These are phyloP conservation scores for Daldinia caldariorum DNA, from an alignment of 495 filamentous ascomycete genomes.

Conservation along the genomic window DNA sequence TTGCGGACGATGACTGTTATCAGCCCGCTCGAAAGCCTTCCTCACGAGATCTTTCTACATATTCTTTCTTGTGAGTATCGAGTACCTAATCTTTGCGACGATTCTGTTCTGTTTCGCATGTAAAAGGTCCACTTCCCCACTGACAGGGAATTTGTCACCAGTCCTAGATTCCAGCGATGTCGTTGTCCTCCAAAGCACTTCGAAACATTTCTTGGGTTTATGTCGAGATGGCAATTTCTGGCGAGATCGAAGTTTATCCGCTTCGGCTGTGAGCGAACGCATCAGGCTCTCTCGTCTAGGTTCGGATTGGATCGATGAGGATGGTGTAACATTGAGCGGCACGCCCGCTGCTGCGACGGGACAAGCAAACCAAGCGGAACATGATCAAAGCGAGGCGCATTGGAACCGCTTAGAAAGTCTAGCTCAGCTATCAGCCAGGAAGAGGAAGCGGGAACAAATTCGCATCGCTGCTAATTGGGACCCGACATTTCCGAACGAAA, in stretches of 20 bases:
- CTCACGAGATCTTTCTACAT: constrained; percentile 80
- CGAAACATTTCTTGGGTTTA: constrained; percentile 70
- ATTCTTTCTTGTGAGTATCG: constrained; percentile 73
- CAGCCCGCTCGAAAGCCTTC: constrained; percentile 62
- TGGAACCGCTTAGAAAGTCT: constrained; percentile 32
- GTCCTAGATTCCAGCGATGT: constrained; percentile 76
- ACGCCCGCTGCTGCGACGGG: constrained; percentile 53
- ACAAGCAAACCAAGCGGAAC: constrained; percentile 38
- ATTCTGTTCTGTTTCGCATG: constrained; percentile 3
- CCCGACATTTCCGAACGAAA: constrained; percentile 73
- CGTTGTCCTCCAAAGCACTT: constrained; percentile 75
- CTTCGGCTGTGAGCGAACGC: constrained; percentile 66
- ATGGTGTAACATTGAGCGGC: constrained; percentile 40
- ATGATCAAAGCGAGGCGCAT: constrained; percentile 43
- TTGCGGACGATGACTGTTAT: constrained; percentile 31
- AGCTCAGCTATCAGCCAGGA: constrained; percentile 41
- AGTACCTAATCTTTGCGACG: background rate
- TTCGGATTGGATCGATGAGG: constrained; percentile 49
- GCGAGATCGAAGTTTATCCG: constrained; percentile 77
- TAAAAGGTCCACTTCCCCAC: background rate
- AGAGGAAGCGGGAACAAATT: constrained; percentile 57
- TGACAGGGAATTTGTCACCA: constrained; percentile 45
- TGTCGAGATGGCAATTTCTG: constrained; percentile 80
- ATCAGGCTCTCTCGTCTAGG: constrained; percentile 53
- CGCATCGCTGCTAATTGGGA: constrained; percentile 81